These are phyloP conservation scores for Xylaria palmicola DNA, from an alignment of 495 filamentous ascomycete genomes.

Conservation along the genomic window DNA sequence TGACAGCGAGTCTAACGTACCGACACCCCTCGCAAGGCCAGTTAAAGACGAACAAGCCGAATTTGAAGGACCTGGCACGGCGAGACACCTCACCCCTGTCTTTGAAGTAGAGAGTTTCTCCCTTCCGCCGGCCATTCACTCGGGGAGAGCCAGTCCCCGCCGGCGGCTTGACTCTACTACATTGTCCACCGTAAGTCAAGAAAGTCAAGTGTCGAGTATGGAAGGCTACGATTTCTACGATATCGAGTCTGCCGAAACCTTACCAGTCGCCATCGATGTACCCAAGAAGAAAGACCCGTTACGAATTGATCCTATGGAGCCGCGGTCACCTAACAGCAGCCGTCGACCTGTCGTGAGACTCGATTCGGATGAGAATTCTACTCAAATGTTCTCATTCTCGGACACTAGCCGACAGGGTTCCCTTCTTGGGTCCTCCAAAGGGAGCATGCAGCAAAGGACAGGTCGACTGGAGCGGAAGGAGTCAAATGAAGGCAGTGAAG, in stretches of 20 bases:
- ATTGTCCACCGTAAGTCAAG: constrained; percentile 41
- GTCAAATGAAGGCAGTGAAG: constrained; percentile 21
- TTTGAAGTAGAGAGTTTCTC: constrained; percentile 43
- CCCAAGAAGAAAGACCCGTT: constrained; percentile 26
- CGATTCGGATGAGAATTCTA: constrained; percentile 76
- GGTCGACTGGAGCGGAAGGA: constrained; percentile 21
- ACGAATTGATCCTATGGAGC: constrained; percentile 31
- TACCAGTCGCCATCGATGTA: constrained; percentile 45
- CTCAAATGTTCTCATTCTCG: constrained; percentile 76
- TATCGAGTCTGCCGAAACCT: constrained; percentile 46
- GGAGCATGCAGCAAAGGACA: constrained; percentile 21
- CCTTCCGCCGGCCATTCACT: constrained; percentile 39
- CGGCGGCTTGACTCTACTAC: constrained; percentile 46
- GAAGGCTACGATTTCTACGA: constrained; percentile 61
- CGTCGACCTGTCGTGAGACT: constrained; percentile 55
- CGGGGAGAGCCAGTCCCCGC: constrained; percentile 25
- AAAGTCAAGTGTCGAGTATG: constrained; percentile 43
- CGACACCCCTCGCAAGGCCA: constrained; percentile 74
- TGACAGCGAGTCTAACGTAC: constrained; percentile 73
- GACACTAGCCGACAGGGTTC: constrained; percentile 54
- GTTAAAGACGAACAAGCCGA: constrained; percentile 47
- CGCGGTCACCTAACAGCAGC: constrained; percentile 22
- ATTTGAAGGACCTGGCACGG: constrained; percentile 20
- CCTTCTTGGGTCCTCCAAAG: constrained; percentile 38
- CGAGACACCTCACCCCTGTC: constrained; percentile 39